Evolutionary conservation across 768 basidiomycete genomes (phyloP), one percentile per base, ranked within the genome.

Genomic region (Auricularia cornea): DNA sequence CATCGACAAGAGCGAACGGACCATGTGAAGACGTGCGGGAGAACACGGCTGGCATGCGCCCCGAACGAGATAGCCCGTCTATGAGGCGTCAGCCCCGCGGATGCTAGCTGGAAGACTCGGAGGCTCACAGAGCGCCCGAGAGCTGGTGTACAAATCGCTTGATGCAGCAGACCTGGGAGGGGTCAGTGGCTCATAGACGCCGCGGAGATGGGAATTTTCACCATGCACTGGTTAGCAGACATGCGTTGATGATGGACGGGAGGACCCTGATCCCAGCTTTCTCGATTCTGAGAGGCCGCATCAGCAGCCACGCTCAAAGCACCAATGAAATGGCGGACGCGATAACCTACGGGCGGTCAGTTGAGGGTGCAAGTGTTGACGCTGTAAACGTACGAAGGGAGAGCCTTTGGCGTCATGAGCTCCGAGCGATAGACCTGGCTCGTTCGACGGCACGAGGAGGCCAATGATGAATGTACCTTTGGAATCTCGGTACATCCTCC

Each of bases 201-300:
- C n/a, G n/a, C n/a, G n/a, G n/a, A n/a, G n/a, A n/a, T n/a, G n/a
- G n/a, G n/a, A n/a, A n/a, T n/a, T n/a, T n/a, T n/a, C n/a, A 78
- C 81, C 75, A 78, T 48, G 77, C 77, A 20, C 75, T 74, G 56
- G 77, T 75, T 62, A 80, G 69, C 51, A 79, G 69, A 65, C 63
- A 67, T 26, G 67, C 67, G 52, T 68, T 68, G 62, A 68, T 68
- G 44, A 68, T 73, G 44, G 77, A 78, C 3, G 85, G 84, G 0
- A 86, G 72, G n/a, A 74, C 79, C 60, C 78, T 83, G 74, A 87
- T 86, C 8, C 84, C 86, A 4, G 85, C 83, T 29, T 70, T 67
- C n/a, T 72, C 70, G 64, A 81, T 80, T 6, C 64, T 64, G 40
- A 14, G 8, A 5, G 3, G 5, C 28, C 4, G n/a, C n/a, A n/a